phyloP scores from a whole-genome alignment of 306 rosid genomes.

The Acacia acuminata region DNA sequence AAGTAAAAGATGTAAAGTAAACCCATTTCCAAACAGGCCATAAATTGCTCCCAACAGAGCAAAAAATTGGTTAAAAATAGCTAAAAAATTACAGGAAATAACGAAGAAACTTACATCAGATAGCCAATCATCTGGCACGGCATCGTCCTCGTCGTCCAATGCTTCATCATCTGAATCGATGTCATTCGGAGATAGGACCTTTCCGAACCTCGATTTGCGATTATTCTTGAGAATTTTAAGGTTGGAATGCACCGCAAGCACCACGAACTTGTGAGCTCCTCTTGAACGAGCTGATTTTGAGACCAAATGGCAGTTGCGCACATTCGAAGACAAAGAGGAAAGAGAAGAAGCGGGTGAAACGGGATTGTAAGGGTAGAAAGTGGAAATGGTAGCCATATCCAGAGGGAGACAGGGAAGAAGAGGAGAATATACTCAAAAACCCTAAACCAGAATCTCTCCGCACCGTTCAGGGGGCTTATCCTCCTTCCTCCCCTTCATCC shows the following conservation, averaged over 20 bases:
- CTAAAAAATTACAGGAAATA: not conserved
- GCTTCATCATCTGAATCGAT: slow-evolving; percentile 47
- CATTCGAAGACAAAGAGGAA: no score
- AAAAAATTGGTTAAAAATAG: not conserved
- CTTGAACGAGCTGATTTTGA: slow-evolving; percentile 16
- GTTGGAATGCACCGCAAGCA: slow-evolving; percentile 76
- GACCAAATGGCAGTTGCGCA: slow-evolving; percentile 7
- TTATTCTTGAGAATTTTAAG: slow-evolving; percentile 73
- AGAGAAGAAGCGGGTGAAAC: slow-evolving; percentile 26
- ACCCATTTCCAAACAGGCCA: not conserved
- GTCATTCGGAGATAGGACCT: slow-evolving; percentile 52
- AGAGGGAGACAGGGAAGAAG: slow-evolving; percentile 4
- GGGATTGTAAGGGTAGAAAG: slow-evolving; percentile 47
- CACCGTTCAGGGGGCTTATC: not conserved
- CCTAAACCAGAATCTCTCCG: slow-evolving; percentile 45
- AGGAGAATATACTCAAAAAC: slow-evolving; percentile 76
- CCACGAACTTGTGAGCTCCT: slow-evolving; percentile 38
- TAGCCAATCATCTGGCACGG: slow-evolving; percentile 39
- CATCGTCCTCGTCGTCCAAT: slow-evolving; percentile 28
- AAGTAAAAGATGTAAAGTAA: not conserved
- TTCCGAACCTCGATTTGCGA: slow-evolving; percentile 60
- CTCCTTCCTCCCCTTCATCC: not conserved
- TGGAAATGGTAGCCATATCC: slow-evolving; percentile 47
- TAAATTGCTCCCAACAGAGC: not conserved
- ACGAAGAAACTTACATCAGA: slow-evolving; percentile 57